Percentiles rank a stretch among this genome's conserved stretches.
These are phyloP conservation scores for Leishmania guyanensis DNA, from an alignment of 208 protist species.

Conservation along the genomic window DNA sequence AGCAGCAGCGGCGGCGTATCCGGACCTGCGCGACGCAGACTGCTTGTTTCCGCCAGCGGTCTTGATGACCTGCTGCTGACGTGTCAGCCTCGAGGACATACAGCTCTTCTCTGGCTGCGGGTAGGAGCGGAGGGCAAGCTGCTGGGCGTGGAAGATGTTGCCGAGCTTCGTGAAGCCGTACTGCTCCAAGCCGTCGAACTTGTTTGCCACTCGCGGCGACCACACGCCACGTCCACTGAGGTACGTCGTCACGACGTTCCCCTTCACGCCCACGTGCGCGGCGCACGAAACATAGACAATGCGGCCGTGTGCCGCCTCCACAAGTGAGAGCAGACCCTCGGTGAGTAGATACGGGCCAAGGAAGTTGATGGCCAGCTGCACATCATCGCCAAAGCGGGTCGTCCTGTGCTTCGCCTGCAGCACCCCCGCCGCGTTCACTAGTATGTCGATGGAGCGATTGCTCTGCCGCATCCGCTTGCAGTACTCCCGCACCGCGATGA, in stretches of 20 bases:
- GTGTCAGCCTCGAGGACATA: slow-evolving; percentile 16
- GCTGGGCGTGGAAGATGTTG: slow-evolving; percentile 84
- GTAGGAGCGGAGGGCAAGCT: slow-evolving; percentile 75
- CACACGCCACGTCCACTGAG: slow-evolving; percentile 74
- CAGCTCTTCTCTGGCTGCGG: slow-evolving; percentile 22
- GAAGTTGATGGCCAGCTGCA: slow-evolving; percentile 78
- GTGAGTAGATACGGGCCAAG: slow-evolving; percentile 78
- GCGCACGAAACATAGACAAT: slow-evolving; percentile 81
- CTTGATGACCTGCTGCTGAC: slow-evolving; percentile 5
- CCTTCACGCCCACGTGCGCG: slow-evolving; percentile 64
- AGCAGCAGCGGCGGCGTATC: slow-evolving; percentile 3
- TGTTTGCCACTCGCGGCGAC: slow-evolving; percentile 54
- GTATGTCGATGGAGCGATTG: slow-evolving; percentile 47
- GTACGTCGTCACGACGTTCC: slow-evolving; percentile 63
- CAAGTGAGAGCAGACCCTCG: slow-evolving; percentile 78
- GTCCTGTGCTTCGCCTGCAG: slow-evolving; percentile 54
- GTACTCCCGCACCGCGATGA: slow-evolving; percentile 77
- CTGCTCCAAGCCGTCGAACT: slow-evolving; percentile 83
- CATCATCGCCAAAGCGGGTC: slow-evolving; percentile 77
- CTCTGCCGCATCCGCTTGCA: slow-evolving; percentile 54
- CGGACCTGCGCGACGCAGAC: slow-evolving; percentile 7
- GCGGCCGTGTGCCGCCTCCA: slow-evolving; percentile 57
- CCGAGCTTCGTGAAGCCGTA: slow-evolving; percentile 87
- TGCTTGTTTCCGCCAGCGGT: background rate
- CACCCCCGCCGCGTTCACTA: slow-evolving; percentile 79